Conservation (phyloP, 257 asterid species). For the Anisodus tanguticus region DNA sequence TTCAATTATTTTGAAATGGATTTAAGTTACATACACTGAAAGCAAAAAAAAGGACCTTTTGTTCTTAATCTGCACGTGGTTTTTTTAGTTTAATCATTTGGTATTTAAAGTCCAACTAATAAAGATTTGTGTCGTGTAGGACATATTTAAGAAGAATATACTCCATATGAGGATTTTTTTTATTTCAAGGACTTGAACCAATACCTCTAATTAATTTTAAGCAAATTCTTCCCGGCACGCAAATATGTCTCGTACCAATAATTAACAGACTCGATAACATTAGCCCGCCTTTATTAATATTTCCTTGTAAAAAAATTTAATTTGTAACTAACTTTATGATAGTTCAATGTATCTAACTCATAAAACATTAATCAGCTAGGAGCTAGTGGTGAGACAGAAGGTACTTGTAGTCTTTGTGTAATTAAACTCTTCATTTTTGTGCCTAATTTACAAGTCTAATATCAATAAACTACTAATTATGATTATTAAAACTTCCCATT, state of each 20-base stretch:
- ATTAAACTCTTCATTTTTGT: background rate
- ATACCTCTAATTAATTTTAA: no score
- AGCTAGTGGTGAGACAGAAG: background rate
- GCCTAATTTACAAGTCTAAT: background rate
- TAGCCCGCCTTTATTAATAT: background rate
- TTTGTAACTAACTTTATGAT: background rate
- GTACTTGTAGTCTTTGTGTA: background rate
- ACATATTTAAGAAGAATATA: no score
- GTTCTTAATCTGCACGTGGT: no score
- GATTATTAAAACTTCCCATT: background rate
- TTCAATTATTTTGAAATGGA: no score
- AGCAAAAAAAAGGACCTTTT: no score
- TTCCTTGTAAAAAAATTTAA: background rate
- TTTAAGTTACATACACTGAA: no score
- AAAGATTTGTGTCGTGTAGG: no score
- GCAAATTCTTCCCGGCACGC: no score
- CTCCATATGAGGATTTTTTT: no score
- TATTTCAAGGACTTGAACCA: no score
- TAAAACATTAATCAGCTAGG: background rate
- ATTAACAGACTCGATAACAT: background rate
- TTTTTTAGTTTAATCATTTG: no score
- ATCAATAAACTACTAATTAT: conserved; percentile 13
- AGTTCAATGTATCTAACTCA: background rate
- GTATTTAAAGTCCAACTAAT: no score
- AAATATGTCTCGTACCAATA: background rate